Evolutionary conservation across 306 rosid genomes (phyloP).

Genomic region (Cucurbita maxima): DNA sequence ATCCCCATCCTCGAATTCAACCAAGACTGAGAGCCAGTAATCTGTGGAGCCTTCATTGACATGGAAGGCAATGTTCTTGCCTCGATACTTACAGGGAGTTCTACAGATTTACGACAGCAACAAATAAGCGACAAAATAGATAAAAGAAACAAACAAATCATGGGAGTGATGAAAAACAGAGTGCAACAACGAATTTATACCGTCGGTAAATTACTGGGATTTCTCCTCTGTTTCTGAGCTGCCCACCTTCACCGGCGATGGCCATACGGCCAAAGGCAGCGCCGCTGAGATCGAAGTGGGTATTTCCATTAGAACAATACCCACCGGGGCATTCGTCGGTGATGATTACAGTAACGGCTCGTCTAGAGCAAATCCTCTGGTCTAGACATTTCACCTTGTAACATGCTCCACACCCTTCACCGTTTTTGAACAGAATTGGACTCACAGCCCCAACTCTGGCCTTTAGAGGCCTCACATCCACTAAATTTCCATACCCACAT

Average conservation of each 20-base stretch:
- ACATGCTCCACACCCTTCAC: constrained; percentile 89
- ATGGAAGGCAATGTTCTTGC: constrained; percentile 54
- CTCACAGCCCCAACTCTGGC: constrained; percentile 88
- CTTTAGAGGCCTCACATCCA: constrained; percentile 71
- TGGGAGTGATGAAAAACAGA: background rate
- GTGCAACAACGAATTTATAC: background rate
- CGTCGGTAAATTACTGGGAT: constrained; percentile 35
- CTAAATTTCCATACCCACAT: constrained; percentile 72
- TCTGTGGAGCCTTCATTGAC: constrained; percentile 91
- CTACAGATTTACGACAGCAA: constrained; percentile 12
- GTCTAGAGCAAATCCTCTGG: constrained; percentile 43
- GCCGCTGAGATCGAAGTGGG: constrained; percentile 91
- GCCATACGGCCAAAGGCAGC: constrained; percentile 88
- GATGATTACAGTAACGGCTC: constrained; percentile 71
- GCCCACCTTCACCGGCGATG: constrained; percentile 39
- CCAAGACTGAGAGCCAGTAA: constrained; percentile 63
- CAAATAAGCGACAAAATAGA: background rate
- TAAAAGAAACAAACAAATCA: background rate
- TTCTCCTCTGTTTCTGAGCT: constrained; percentile 61
- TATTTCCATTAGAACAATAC: constrained; percentile 30
- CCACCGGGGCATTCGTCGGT: constrained; percentile 90
- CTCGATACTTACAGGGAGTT: constrained; percentile 59
- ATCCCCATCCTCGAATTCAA: constrained; percentile 68
- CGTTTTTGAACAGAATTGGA: constrained; percentile 50
- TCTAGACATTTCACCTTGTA: constrained; percentile 79